Conservation (phyloP, 805 yeast species). For the Ogataea methylovora region DNA sequence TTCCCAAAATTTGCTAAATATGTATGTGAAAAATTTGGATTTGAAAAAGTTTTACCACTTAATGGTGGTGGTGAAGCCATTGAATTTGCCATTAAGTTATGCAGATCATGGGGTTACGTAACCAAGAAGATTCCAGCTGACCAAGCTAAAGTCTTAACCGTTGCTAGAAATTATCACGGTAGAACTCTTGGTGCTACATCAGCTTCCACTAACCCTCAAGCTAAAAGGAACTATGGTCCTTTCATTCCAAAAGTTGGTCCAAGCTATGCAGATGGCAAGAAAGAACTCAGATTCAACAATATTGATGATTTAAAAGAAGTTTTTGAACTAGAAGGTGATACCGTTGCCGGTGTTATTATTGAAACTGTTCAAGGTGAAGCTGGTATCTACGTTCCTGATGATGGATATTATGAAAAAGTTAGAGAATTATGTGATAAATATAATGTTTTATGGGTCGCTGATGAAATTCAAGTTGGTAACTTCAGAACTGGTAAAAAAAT, state of each 20-base stretch:
- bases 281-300: conserved; percentile 18
- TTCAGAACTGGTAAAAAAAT: conserved; percentile 27
- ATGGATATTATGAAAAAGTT: conserved; percentile 24
- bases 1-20: conserved; percentile 18
- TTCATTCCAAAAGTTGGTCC: conserved; percentile 23
- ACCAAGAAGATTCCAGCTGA: conserved; percentile 19
- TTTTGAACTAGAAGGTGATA: conserved; percentile 20
- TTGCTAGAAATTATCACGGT: conserved; percentile 30
- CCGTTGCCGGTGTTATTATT: conserved; percentile 27
- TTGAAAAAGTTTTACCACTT: conserved; percentile 22
- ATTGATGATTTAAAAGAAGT: conserved; percentile 19
- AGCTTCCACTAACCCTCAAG: conserved; percentile 24
- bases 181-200: conserved; percentile 32
- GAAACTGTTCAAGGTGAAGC: conserved; percentile 35
- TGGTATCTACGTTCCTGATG: conserved; percentile 28
- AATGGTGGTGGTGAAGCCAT: conserved; percentile 29
- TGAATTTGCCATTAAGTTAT: conserved; percentile 31
- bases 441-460: conserved; percentile 25
- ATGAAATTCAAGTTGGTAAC: conserved; percentile 30
- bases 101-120: conserved; percentile 24
- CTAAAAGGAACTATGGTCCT: conserved; percentile 26
- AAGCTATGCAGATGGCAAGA: conserved; percentile 23
- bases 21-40: conserved; percentile 19
- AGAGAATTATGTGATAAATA: conserved; percentile 25
- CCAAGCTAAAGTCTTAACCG: conserved; percentile 24